phyloP scores from a whole-genome alignment of 106 monocot species.

The Agapanthus africanus region DNA sequence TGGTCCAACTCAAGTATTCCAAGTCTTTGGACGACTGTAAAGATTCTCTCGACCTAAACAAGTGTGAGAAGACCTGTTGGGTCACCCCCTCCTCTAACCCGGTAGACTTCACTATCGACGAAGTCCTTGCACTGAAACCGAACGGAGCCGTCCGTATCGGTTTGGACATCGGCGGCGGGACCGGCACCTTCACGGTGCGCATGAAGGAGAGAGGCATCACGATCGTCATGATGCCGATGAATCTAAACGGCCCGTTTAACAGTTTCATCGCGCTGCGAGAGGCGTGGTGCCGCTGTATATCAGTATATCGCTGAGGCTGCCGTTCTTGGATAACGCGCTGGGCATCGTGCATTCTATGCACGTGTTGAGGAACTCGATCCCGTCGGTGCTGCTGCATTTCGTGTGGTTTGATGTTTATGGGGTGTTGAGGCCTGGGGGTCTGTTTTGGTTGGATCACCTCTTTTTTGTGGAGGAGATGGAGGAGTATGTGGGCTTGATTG shows the following conservation, averaged over 20 bases:
- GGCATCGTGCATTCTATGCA: too few species aligned
- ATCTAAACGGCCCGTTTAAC: conserved; percentile 70
- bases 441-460: conserved; percentile 57
- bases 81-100: conserved; percentile 14
- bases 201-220: conserved; percentile 48
- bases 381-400: conserved; percentile 33
- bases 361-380: conserved; percentile 57
- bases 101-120: conserved; percentile 40
- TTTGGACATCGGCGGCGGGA: conserved; percentile 59
- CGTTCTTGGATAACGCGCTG: too few species aligned
- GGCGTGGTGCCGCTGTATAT: conserved; percentile 53
- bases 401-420: conserved; percentile 34
- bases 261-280: conserved; percentile 49
- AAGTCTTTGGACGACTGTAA: conserved; percentile 55
- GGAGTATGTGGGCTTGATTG: conserved; percentile 33
- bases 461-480: conserved; percentile 42
- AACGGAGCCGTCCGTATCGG: conserved; percentile 48
- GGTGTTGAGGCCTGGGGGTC: conserved; percentile 38
- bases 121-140: conserved; percentile 29
- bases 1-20: conserved; percentile 32
- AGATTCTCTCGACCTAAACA: conserved; percentile 58
- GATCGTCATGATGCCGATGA: conserved; percentile 44
- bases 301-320: conserved; percentile 46
- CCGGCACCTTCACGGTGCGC: conserved; percentile 49
- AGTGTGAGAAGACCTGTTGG: conserved; percentile 41